A percentile compares a stretch with the other conserved stretches of the same genome.
Conservation (phyloP, 257 asterid genomes). For the Solanum rostratum region DNA sequence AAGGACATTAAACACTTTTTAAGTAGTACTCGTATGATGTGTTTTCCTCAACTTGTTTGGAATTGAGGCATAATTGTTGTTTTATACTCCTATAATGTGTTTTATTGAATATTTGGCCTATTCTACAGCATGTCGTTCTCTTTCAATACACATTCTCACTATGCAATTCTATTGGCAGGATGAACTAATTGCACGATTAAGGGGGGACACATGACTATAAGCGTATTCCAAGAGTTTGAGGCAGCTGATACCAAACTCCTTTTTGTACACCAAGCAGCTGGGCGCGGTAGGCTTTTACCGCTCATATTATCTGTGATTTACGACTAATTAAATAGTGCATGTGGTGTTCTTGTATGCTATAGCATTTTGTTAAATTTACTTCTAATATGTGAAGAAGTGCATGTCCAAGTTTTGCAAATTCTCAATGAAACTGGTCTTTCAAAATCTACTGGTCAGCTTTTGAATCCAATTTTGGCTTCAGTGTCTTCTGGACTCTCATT, state of each 20-base stretch:
- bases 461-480: neutral
- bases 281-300: constrained; percentile 1
- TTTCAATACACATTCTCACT: neutral
- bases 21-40: neutral
- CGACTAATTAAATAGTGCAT: neutral
- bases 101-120: neutral
- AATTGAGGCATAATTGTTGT: neutral
- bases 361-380: neutral
- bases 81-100: neutral
- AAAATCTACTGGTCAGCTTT: neutral
- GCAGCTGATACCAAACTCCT: neutral
- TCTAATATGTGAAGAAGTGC: neutral
- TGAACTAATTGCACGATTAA: constrained; percentile 55
- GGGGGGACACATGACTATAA: constrained; percentile 22
- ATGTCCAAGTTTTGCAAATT: neutral
- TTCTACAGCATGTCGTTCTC: neutral
- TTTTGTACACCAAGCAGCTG: constrained; percentile 4
- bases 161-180: constrained; percentile 30
- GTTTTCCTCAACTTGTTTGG: neutral
- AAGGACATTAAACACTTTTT: neutral
- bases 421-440: neutral
- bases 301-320: neutral
- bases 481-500: neutral
- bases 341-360: neutral
- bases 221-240: neutral